Evolutionary conservation across 352 stramenopile genomes (phyloP).

Genomic region (Phytophthora multivora): DNA sequence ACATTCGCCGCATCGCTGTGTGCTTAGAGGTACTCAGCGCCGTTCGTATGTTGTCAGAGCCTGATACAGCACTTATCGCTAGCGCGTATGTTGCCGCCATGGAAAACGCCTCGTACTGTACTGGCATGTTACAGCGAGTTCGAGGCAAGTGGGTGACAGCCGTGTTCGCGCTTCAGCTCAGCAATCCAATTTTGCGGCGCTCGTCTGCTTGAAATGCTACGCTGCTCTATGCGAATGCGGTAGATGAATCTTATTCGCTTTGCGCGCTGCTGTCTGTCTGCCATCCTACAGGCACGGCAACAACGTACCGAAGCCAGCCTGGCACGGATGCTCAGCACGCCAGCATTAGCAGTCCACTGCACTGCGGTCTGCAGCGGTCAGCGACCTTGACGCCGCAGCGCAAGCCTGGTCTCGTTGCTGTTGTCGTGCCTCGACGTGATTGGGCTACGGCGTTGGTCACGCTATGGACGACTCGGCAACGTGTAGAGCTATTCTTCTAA

Average conservation of each 20-base stretch:
- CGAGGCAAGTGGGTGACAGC: neutral
- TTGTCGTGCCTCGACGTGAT: neutral
- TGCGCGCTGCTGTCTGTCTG: neutral
- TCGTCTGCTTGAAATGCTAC: constrained; percentile 17
- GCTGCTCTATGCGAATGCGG: neutral
- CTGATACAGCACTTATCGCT: neutral
- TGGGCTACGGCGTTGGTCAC: neutral
- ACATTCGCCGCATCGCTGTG: constrained; percentile 1
- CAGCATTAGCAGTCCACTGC: neutral
- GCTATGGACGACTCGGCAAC: neutral
- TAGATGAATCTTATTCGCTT: constrained; percentile 27
- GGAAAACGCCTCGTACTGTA: neutral
- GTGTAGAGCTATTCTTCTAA: constrained; percentile 1
- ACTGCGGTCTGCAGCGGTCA: neutral
- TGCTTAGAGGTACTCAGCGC: no score
- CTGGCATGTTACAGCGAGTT: neutral
- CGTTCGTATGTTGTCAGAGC: neutral
- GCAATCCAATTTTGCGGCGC: constrained; percentile 12
- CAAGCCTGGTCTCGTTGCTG: neutral
- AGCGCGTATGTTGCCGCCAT: neutral
- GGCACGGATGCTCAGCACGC: neutral
- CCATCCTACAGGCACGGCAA: constrained; percentile 1
- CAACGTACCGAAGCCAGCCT: constrained; percentile 6
- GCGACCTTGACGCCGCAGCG: neutral
- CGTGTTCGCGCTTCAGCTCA: constrained; percentile 6